Evolutionary conservation across 2,329 filamentous ascomycete genomes (phyloP).

Genomic region (Aspergillus uvarum): DNA sequence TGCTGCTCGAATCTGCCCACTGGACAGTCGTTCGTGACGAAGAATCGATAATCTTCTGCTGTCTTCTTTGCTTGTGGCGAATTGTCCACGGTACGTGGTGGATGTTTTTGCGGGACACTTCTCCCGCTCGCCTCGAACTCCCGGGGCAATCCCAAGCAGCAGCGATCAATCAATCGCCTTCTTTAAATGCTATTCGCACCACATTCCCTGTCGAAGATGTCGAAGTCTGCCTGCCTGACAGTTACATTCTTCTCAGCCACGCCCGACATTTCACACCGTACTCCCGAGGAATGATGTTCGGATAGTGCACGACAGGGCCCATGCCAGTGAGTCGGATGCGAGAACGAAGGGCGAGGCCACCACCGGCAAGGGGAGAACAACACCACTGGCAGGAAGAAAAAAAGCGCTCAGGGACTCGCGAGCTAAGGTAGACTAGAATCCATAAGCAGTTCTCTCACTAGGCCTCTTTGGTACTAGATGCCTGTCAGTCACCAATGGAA

Average conservation of each 20-base stretch:
- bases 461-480: conserved; percentile 3
- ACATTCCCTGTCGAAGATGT: background rate
- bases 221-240: background rate
- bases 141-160: background rate
- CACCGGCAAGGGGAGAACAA: background rate
- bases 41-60: background rate
- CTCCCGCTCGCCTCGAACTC: background rate
- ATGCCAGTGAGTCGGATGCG: background rate
- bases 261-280: background rate
- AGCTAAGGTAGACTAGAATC: no score
- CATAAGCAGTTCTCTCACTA: background rate
- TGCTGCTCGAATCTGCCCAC: no score
- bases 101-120: background rate
- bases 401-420: background rate
- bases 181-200: background rate
- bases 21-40: no score
- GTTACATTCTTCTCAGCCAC: background rate
- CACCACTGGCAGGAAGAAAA: background rate
- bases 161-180: background rate
- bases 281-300: background rate
- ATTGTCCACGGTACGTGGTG: background rate
- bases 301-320: background rate
- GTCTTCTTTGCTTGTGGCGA: background rate
- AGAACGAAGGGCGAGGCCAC: background rate
- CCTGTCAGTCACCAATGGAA: background rate